Evolutionary conservation across 2,329 filamentous ascomycete genomes (phyloP).

Genomic region (Blumeria hordei): DNA sequence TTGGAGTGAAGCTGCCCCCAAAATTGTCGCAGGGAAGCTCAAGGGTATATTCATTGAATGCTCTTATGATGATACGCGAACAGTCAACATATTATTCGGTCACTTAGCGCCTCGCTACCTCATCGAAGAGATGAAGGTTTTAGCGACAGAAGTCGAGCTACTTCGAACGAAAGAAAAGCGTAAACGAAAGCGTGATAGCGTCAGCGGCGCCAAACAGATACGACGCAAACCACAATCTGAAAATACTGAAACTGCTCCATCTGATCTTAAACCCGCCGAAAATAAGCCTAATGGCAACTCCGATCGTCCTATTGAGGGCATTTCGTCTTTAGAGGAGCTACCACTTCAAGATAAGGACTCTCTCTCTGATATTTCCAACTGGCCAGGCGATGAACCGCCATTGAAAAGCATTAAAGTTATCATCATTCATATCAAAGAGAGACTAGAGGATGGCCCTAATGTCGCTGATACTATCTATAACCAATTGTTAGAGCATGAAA

Average conservation of each 20-base stretch:
- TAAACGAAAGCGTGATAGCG: slow-evolving; percentile 2
- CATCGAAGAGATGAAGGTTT: slow-evolving; percentile 46
- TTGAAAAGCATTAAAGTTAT: slow-evolving; percentile 56
- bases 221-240: background rate
- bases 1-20: slow-evolving; percentile 75
- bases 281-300: background rate
- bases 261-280: background rate
- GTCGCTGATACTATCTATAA: slow-evolving; percentile 42
- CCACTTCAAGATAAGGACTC: no score
- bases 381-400: slow-evolving; percentile 2
- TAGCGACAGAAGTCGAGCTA: slow-evolving; percentile 26
- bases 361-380: background rate
- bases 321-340: background rate
- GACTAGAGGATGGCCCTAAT: slow-evolving; percentile 42
- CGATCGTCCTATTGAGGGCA: no score
- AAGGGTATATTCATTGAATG: slow-evolving; percentile 85
- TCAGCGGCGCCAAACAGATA: slow-evolving; percentile 10
- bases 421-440: slow-evolving; percentile 87
- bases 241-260: background rate
- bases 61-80: slow-evolving; percentile 64
- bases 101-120: slow-evolving; percentile 71
- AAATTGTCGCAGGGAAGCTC: slow-evolving; percentile 48
- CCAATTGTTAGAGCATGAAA: slow-evolving; percentile 43
- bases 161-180: slow-evolving; percentile 12
- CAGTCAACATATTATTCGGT: slow-evolving; percentile 59